A percentile compares a stretch with the other conserved stretches of the same genome.
Evolutionary conservation across 192 early-diverging fungal genomes (phyloP).

Genomic region (Mortierella alpina): DNA sequence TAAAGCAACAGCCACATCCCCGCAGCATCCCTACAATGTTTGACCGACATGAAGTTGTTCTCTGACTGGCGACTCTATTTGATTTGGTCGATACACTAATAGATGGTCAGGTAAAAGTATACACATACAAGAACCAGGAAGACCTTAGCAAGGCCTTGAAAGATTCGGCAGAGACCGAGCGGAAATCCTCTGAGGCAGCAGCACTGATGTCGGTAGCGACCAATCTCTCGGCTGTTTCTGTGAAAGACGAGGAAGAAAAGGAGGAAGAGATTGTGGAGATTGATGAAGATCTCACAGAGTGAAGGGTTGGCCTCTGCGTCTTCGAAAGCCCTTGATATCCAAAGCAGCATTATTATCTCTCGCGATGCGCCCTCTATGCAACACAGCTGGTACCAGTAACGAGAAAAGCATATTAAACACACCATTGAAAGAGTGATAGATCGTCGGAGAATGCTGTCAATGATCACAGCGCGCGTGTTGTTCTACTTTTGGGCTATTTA

Average conservation of each 20-base stretch:
- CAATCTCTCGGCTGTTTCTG: conserved; percentile 44
- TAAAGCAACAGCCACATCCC: no score
- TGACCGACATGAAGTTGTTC: neutral
- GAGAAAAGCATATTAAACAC: no score
- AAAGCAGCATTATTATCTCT: neutral
- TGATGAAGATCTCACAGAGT: conserved; percentile 28
- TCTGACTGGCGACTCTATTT: neutral
- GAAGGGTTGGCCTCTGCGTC: neutral
- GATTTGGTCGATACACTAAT: neutral
- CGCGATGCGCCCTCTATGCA: no score
- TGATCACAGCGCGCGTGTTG: no score
- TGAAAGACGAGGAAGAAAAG: conserved; percentile 34
- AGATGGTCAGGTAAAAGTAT: conserved; percentile 77
- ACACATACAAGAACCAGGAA: conserved; percentile 58
- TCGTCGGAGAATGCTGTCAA: no score
- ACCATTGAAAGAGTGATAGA: no score
- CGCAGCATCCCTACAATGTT: neutral
- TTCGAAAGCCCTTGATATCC: neutral
- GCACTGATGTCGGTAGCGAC: conserved; percentile 30
- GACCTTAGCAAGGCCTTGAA: conserved; percentile 29
- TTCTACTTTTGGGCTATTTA: no score
- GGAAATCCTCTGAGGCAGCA: conserved; percentile 21
- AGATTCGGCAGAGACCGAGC: conserved; percentile 30
- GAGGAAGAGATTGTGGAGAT: conserved; percentile 15
- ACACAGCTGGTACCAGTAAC: no score